Percentiles rank a stretch among this genome's conserved stretches.
Evolutionary conservation across 2,329 filamentous ascomycete species (phyloP).

Genomic region (Venturia oleaginea): DNA sequence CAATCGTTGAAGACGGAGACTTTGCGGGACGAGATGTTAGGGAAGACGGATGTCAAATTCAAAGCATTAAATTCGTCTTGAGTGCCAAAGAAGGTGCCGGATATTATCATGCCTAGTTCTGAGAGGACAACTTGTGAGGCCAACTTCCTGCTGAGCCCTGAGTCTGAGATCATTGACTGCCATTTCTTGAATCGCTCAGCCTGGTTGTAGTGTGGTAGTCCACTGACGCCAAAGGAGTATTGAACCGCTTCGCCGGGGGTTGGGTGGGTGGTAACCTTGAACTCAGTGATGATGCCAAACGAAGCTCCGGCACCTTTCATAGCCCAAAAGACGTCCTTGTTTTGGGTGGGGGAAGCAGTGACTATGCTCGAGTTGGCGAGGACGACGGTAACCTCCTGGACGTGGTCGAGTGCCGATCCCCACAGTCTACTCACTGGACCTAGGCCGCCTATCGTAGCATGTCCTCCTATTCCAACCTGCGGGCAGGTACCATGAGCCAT

Average conservation of each 20-base stretch:
- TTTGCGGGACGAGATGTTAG: slow-evolving; percentile 17
- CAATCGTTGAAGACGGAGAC: slow-evolving; percentile 23
- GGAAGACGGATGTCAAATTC: slow-evolving; percentile 22
- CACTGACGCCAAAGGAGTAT: slow-evolving; percentile 13
- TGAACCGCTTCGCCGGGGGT: slow-evolving; percentile 6
- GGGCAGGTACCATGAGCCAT: slow-evolving; percentile 32
- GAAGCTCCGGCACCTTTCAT: slow-evolving; percentile 28
- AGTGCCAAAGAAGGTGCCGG: slow-evolving; percentile 53
- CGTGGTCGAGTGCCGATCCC: slow-evolving; percentile 43
- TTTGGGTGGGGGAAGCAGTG: slow-evolving; percentile 18
- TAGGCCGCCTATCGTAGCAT: slow-evolving; percentile 27
- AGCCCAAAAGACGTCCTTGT: slow-evolving; percentile 29
- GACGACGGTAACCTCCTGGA: slow-evolving; percentile 31
- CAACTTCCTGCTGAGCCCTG: slow-evolving; percentile 49
- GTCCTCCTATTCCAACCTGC: slow-evolving; percentile 32
- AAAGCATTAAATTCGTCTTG: slow-evolving; percentile 44
- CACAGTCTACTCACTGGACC: slow-evolving; percentile 39
- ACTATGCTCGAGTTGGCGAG: slow-evolving; percentile 25
- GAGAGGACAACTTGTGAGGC: slow-evolving; percentile 48
- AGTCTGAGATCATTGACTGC: slow-evolving; percentile 49
- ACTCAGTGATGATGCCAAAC: slow-evolving; percentile 28
- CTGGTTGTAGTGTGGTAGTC: background rate
- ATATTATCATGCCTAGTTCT: slow-evolving; percentile 46
- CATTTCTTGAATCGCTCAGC: slow-evolving; percentile 46
- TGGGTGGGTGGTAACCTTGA: slow-evolving; percentile 16